These are phyloP conservation scores for Zychaea mexicana DNA, from an alignment of 371 early-diverging fungal genomes.

Conservation along the genomic window DNA sequence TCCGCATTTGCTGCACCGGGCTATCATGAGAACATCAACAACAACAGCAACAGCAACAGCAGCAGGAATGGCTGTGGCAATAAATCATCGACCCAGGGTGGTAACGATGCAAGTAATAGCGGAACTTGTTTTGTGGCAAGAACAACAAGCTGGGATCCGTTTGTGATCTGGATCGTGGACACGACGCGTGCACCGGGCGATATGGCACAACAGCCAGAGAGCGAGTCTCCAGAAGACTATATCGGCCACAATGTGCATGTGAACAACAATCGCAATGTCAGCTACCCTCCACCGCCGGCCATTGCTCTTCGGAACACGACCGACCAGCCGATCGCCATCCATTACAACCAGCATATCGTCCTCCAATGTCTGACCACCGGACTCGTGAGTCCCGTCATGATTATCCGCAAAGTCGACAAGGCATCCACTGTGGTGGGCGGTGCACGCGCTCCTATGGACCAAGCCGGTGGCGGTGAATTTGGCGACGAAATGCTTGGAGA, in stretches of 20 bases:
- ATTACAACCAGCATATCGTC: conserved; percentile 76
- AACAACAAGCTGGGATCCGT: conserved; percentile 84
- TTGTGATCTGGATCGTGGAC: conserved; percentile 86
- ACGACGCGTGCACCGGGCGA: conserved; percentile 47
- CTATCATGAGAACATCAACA: conserved; percentile 18
- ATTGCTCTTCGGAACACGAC: conserved; percentile 25
- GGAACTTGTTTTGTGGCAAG: conserved; percentile 76
- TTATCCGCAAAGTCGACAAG: conserved; percentile 75
- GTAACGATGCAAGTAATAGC: conserved; percentile 6
- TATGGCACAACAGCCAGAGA: conserved; percentile 10
- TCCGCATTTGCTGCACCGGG: conserved; percentile 16
- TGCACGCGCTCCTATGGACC: conserved; percentile 8
- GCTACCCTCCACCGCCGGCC: conserved; percentile 28
- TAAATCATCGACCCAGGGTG: conserved; percentile 5
- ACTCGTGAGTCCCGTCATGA: conserved; percentile 73
- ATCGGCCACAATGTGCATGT: conserved; percentile 18
- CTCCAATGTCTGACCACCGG: conserved; percentile 77
- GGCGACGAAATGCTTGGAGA: conserved; percentile 51
- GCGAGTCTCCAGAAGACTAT: conserved; percentile 24
- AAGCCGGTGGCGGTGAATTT: conserved; percentile 30
- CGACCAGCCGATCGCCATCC: conserved; percentile 28
- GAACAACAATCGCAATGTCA: conserved; percentile 34
- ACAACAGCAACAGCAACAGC: no score
- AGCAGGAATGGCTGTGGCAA: no score
- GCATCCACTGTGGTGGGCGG: conserved; percentile 69